These are phyloP conservation scores for Physcia stellaris DNA, from an alignment of 495 filamentous ascomycete genomes.

Conservation along the genomic window DNA sequence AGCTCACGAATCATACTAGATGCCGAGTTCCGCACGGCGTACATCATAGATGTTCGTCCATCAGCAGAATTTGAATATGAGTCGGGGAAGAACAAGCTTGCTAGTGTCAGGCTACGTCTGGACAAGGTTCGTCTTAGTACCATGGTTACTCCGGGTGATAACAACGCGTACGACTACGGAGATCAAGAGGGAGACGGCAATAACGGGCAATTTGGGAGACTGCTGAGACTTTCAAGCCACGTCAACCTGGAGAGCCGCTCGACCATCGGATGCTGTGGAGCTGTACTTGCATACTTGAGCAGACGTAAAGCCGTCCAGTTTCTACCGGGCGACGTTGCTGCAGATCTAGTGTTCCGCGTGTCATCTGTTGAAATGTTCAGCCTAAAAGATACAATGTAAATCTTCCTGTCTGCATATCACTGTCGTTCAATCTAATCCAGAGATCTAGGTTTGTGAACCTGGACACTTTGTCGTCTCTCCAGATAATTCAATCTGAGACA, in stretches of 20 bases:
- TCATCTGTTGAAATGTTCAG: conserved; percentile 63
- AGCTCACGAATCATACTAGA: conserved; percentile 9
- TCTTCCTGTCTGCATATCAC: neutral
- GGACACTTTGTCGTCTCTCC: conserved; percentile 68
- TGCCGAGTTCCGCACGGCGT: conserved; percentile 39
- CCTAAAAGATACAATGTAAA: conserved; percentile 60
- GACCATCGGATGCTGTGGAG: conserved; percentile 73
- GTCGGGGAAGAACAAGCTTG: conserved; percentile 52
- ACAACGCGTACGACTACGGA: conserved; percentile 25
- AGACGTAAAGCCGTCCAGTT: conserved; percentile 49
- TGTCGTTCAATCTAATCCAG: neutral
- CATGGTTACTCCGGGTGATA: conserved; percentile 46
- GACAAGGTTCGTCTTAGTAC: conserved; percentile 36
- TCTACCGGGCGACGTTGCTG: conserved; percentile 38
- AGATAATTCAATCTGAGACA: conserved; percentile 72
- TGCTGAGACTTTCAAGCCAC: conserved; percentile 56
- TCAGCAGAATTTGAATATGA: conserved; percentile 68
- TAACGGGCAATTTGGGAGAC: conserved; percentile 46
- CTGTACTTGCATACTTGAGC: conserved; percentile 66
- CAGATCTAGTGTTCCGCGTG: conserved; percentile 40
- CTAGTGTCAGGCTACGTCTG: conserved; percentile 37
- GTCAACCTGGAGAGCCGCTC: conserved; percentile 69
- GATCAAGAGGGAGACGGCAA: too few species aligned
- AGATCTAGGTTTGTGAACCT: conserved; percentile 56
- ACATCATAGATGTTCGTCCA: conserved; percentile 58